phyloP scores from a whole-genome alignment of 345 rosid species.

The Dimocarpus longan region DNA sequence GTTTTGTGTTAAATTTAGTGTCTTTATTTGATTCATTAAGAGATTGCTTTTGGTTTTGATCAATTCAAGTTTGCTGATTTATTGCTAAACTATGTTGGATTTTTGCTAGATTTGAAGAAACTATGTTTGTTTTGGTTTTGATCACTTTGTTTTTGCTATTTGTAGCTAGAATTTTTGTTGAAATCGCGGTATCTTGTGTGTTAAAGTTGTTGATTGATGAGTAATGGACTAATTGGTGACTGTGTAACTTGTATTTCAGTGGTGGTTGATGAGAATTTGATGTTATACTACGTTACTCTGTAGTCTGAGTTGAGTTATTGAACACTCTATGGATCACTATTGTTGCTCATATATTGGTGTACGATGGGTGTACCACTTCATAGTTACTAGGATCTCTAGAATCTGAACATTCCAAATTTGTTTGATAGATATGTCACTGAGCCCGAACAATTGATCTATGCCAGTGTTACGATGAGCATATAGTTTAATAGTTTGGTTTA shows the following conservation, averaged over 20 bases:
- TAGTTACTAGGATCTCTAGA: neutral
- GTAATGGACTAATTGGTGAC: neutral
- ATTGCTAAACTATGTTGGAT: constrained; percentile 3
- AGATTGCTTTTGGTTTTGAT: neutral
- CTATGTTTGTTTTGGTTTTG: neutral
- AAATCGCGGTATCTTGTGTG: neutral
- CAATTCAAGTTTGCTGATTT: neutral
- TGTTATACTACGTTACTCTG: neutral
- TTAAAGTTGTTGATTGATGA: neutral
- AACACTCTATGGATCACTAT: neutral
- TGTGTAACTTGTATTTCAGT: neutral
- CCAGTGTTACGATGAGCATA: neutral
- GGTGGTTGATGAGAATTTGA: constrained; percentile 3
- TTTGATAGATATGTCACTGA: neutral
- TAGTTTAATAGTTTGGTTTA: neutral
- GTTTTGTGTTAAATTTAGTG: neutral
- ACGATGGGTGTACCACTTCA: neutral
- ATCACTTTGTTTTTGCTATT: neutral
- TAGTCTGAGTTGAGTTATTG: constrained; percentile 6
- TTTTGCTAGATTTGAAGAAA: neutral
- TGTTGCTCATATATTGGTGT: neutral
- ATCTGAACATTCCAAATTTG: neutral
- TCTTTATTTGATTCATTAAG: neutral
- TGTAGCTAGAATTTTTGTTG: neutral
- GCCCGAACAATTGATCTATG: neutral